phyloP scores from a whole-genome alignment of 257 asterid species.

The Lycium ferocissimum region DNA sequence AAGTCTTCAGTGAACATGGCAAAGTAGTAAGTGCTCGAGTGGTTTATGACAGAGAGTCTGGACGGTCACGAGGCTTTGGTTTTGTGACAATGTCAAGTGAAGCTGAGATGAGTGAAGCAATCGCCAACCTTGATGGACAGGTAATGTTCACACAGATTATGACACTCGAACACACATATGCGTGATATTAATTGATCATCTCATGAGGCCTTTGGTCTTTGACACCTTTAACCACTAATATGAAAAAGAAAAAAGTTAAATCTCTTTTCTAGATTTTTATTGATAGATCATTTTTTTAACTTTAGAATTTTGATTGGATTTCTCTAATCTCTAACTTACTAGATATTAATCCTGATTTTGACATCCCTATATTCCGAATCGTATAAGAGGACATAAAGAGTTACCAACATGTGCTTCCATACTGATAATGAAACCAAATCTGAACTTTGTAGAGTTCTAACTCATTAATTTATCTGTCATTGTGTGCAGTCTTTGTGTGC shows the following conservation, averaged over 20 bases:
- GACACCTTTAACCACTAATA: background rate
- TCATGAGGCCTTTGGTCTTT: background rate
- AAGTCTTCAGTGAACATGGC: slow-evolving; percentile 84
- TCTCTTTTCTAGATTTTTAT: background rate
- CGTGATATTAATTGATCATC: slow-evolving; percentile 19
- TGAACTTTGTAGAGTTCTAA: background rate
- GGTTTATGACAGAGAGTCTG: slow-evolving; percentile 74
- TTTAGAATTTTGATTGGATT: background rate
- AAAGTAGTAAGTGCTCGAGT: slow-evolving; percentile 84
- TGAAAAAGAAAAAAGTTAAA: background rate
- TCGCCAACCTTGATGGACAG: slow-evolving; percentile 87
- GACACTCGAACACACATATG: background rate
- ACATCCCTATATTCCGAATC: background rate
- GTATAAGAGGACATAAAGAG: background rate
- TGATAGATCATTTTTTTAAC: background rate
- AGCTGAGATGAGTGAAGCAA: slow-evolving; percentile 83
- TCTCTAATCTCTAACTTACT: background rate
- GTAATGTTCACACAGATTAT: slow-evolving; percentile 44
- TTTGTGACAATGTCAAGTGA: slow-evolving; percentile 82
- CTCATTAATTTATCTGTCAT: background rate
- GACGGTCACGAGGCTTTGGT: slow-evolving; percentile 95
- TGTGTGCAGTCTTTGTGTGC: background rate
- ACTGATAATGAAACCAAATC: background rate
- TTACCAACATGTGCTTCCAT: background rate
- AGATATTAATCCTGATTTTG: background rate